A percentile compares a stretch with the other conserved stretches of the same genome.
phyloP scores from a whole-genome alignment of 1,284 basidiomycete genomes.

The Rhodotorula sp. region DNA sequence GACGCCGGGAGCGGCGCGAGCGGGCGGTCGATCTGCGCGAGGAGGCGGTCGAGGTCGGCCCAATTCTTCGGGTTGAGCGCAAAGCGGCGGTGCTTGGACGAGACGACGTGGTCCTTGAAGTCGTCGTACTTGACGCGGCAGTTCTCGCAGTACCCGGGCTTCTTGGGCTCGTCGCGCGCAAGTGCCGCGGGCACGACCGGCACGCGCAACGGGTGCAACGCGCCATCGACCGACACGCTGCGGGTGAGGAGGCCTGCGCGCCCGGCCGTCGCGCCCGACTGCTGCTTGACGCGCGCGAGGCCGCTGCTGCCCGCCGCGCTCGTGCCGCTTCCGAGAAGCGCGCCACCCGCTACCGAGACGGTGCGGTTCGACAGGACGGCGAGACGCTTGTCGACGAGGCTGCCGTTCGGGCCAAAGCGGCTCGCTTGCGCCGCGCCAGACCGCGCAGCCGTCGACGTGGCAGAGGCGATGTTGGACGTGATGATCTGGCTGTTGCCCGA shows the following conservation, averaged over 20 bases:
- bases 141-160: conserved; percentile 97
- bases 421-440: conserved; percentile 39
- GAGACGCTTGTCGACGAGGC: conserved; percentile 44
- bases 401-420: conserved; percentile 26
- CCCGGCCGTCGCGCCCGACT: neutral
- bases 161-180: conserved; percentile 64
- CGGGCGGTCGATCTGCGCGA: conserved; percentile 61
- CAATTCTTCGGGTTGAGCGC: conserved; percentile 81
- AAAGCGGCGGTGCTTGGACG: conserved; percentile 80
- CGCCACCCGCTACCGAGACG: conserved; percentile 43
- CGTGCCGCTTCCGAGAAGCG: conserved; percentile 6
- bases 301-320: neutral
- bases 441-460: conserved; percentile 63
- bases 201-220: conserved; percentile 38
- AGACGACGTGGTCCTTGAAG: conserved; percentile 78
- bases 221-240: conserved; percentile 46
- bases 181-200: neutral
- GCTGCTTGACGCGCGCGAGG: conserved; percentile 5
- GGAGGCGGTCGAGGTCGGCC: conserved; percentile 73
- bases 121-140: conserved; percentile 88
- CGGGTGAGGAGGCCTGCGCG: conserved; percentile 34
- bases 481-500: conserved; percentile 93
- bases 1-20: neutral
- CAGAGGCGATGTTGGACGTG: conserved; percentile 82
- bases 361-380: conserved; percentile 42